Evolutionary conservation across 768 basidiomycete species (phyloP), one percentile per base, ranked within the genome.

Genomic region (Fistulinella prunicolor): DNA sequence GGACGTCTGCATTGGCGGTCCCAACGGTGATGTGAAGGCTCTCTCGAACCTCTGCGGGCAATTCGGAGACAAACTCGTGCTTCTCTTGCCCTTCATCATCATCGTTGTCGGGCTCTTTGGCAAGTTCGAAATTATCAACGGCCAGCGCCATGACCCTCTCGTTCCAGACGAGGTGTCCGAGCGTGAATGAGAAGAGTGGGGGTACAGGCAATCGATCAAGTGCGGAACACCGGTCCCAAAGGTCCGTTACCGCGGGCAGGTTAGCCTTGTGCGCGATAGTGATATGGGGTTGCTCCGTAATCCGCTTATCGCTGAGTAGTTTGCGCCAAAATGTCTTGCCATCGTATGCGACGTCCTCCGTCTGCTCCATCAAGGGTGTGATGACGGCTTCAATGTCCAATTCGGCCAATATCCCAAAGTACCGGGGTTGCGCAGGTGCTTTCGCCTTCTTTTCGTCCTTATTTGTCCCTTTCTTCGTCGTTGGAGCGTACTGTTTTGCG

Each of bases 11-110:
- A 35, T 74, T 61, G 41, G 61, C 58, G 14, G 90, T 94, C 8
- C 90, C 96, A 6, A 97, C 83, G 0, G 96, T 98, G 46, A 98
- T 78, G 62, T 98, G 96, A 58, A 94, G 65, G 48, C 78, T 51
- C 6, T 68, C 57, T 46, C 70, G 71, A 10, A 86, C 55, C 12
- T 77, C 73, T 6, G 71, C 62, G 0, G 77, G 70, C 14, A 91
- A 57, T 30, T 54, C 45, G 13, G 68, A 64, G 7, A 84, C 50
- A 41, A 90, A 83, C 42, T 69, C 69, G 6, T 67, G 57, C 4
- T 72, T 78, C 22, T 69, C 69, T 47, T 71, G 68, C 12, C 61
- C 61, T 7, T 16, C n/a, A 22, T 68, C 65, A 2, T 46, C 60
- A 13, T 59, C 62, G 2, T 60, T 68, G 3, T 61, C 60, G 4